phyloP scores from a whole-genome alignment of 2,329 filamentous ascomycete genomes.

The Beauveria bassiana region DNA sequence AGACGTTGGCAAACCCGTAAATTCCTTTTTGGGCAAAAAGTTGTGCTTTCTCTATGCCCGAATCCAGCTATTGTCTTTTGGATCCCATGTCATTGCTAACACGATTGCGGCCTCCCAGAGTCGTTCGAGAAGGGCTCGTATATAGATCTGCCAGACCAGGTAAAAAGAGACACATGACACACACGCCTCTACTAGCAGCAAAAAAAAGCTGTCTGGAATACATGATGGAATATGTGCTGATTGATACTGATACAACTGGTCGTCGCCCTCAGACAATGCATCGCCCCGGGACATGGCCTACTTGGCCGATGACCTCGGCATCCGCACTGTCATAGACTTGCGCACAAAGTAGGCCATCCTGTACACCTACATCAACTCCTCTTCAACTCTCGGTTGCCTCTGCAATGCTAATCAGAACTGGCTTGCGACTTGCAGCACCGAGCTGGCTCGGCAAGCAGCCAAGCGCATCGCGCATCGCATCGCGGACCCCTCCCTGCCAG shows the following conservation, averaged over 20 bases:
- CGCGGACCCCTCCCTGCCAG: slow-evolving; percentile 40
- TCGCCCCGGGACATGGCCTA: slow-evolving; percentile 53
- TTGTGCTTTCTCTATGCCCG: slow-evolving; percentile 25
- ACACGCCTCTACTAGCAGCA: not conserved
- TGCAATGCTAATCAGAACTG: not conserved
- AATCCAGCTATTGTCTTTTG: not conserved
- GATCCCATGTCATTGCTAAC: not conserved
- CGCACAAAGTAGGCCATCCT: slow-evolving; percentile 56
- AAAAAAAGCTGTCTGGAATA: not conserved
- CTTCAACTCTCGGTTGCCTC: not conserved
- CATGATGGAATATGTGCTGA: not conserved
- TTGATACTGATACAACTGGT: not conserved
- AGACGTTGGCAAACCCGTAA: slow-evolving; percentile 64
- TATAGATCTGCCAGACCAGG: slow-evolving; percentile 61
- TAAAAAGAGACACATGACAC: slow-evolving; percentile 20
- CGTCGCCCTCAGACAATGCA: slow-evolving; percentile 53
- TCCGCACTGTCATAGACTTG: slow-evolving; percentile 71
- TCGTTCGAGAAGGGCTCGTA: slow-evolving; percentile 53
- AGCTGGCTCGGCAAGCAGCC: slow-evolving; percentile 60
- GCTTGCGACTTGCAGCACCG: slow-evolving; percentile 44
- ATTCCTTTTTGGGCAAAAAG: slow-evolving; percentile 48
- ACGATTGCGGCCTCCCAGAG: not conserved
- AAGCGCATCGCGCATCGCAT: slow-evolving; percentile 43
- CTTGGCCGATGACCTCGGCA: slow-evolving; percentile 51
- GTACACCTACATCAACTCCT: too few species aligned